Conservation (phyloP, 164 flowering plant genomes). For the Stephania japonica region DNA sequence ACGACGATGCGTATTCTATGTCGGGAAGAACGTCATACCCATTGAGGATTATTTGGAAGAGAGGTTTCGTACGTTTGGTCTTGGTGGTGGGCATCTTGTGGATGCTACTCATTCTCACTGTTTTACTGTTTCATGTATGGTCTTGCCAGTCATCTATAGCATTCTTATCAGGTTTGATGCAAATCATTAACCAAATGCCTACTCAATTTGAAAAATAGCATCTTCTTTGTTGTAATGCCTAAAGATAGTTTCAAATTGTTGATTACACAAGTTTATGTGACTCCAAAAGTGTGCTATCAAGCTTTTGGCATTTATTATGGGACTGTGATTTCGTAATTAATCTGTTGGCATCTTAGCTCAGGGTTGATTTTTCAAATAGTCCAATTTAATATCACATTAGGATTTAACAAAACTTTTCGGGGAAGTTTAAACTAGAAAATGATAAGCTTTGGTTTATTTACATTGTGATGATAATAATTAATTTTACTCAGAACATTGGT, state of each 20-base stretch:
- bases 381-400: background rate
- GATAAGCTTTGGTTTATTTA: background rate
- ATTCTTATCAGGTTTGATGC: slow-evolving; percentile 68
- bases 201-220: background rate
- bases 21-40: slow-evolving; percentile 33
- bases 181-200: background rate
- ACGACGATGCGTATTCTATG: slow-evolving; percentile 32
- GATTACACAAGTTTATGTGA: background rate
- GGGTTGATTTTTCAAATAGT: background rate
- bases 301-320: background rate
- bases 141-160: slow-evolving; percentile 75
- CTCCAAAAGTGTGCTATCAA: background rate
- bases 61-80: slow-evolving; percentile 69
- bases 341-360: background rate
- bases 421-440: background rate
- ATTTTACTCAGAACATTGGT: background rate
- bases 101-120: slow-evolving; percentile 81
- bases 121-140: slow-evolving; percentile 73
- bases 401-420: background rate
- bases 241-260: background rate
- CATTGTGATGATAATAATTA: background rate
- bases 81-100: slow-evolving; percentile 74
- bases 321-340: background rate
- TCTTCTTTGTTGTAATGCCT: background rate
- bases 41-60: slow-evolving; percentile 64